Conservation (phyloP, 352 stramenopile genomes). For the Plasmopara muralis region DNA sequence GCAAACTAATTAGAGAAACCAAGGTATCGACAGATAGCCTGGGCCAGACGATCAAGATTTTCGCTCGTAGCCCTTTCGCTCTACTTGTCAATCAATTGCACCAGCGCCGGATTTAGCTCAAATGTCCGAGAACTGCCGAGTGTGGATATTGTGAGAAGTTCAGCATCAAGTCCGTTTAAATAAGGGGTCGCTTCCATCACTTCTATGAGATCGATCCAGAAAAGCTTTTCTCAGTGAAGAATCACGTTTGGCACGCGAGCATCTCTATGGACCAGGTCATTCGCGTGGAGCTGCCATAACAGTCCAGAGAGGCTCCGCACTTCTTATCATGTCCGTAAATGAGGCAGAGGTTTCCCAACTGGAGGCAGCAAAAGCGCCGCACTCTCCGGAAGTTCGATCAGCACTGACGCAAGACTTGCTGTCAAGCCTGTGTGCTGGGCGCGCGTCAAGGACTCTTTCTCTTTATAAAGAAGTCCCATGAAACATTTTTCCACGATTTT, state of each 20-base stretch:
- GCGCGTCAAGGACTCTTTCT: constrained; percentile 12
- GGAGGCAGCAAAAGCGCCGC: constrained; percentile 25
- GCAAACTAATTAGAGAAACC: no score
- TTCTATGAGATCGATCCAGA: constrained; percentile 31
- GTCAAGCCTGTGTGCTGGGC: constrained; percentile 25
- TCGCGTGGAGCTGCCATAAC: constrained; percentile 21
- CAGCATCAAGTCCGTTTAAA: constrained; percentile 20
- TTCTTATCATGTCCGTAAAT: constrained; percentile 21
- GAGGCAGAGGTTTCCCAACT: constrained; percentile 24
- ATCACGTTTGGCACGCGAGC: constrained; percentile 31
- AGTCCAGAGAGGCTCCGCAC: constrained; percentile 10
- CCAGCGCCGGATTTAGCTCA: no score
- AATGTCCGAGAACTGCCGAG: no score
- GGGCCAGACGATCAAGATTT: no score
- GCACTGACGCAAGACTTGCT: constrained; percentile 11
- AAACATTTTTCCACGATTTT: constrained; percentile 4
- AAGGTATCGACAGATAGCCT: no score
- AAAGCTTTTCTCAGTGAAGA: constrained; percentile 14
- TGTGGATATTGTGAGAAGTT: constrained; percentile 23
- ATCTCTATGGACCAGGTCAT: constrained; percentile 25
- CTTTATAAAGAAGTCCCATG: constrained; percentile 9
- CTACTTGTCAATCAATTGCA: no score
- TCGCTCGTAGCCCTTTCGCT: no score
- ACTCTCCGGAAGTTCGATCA: constrained; percentile 17
- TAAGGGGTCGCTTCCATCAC: constrained; percentile 15